Base-by-base conservation (phyloP, 2,329 filamentous ascomycete species). In the Gnomoniopsis sp. region DNA sequence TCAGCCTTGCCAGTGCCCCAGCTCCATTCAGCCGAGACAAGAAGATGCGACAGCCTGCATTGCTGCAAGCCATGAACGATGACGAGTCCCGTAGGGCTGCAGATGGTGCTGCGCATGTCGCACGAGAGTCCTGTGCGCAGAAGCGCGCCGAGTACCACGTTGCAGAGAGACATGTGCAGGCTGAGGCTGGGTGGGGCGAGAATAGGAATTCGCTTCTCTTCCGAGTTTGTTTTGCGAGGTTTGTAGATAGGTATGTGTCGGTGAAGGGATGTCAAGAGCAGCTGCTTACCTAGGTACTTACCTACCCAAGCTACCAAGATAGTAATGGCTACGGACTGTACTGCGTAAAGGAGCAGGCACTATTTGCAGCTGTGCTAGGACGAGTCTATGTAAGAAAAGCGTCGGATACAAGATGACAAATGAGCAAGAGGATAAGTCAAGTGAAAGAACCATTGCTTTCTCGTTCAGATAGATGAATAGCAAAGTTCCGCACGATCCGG, bases 71-170 rank as follows among this genome's bases (percentile, higher is more conserved):
- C 47, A 52, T 22, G 49, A 22, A 53, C 43, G 43, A 44, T 44
- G 43, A 44, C 50, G 21, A 41, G 36, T 19, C n/a, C 23, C 51
- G 23, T 53, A 53, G 51, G 51, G 51, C 51, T 53, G 51, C 51
- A 53, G 43, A 23, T 53, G 51, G 23, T 46, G 38, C 38, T 12
- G 21, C 23, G 6, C 22, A 17, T 26, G 23, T 46, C 26, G 51
- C 33, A 33, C 38, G 51, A 44, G 4, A 8, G n/a, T 19, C 17
- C 26, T 41, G 22, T 44, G 51, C 23, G 51, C 10, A 30, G 41
- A 53, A 33, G 7, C 23, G 22, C 41, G 38, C 51, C 8, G 11
- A 46, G 38, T 33, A 43, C 26, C 23, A 53, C 51, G 26, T 19
- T 53, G 41, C 38, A 34, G 50, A 19, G 50, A 17, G 38, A 48